Percentiles rank a stretch among this genome's conserved stretches.
These are phyloP conservation scores for Alternaria incomplexa DNA, from an alignment of 2,329 filamentous ascomycete genomes.

Conservation along the genomic window DNA sequence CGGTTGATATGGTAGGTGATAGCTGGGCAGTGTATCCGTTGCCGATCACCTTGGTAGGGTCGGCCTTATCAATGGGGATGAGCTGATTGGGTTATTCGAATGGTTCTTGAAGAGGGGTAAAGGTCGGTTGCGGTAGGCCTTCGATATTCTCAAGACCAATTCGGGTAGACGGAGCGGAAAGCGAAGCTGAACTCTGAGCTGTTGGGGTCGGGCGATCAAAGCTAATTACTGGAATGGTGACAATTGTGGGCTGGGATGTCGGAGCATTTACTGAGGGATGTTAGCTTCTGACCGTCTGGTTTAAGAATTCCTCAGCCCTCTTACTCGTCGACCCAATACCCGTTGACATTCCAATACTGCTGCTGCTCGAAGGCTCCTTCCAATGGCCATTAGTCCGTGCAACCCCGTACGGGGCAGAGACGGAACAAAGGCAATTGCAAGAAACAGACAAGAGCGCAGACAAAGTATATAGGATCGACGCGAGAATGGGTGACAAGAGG, in stretches of 20 bases:
- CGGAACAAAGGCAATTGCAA: conserved; percentile 20
- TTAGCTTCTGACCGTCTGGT: neutral
- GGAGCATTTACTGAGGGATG: neutral
- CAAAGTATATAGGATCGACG: conserved; percentile 25
- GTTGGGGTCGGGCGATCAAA: neutral
- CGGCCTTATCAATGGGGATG: conserved; percentile 41
- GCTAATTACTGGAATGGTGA: conserved; percentile 5
- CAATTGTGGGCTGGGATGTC: conserved; percentile 20
- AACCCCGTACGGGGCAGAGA: conserved; percentile 22
- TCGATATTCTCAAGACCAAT: conserved; percentile 1
- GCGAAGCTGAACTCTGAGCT: neutral
- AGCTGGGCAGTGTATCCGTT: conserved; percentile 50
- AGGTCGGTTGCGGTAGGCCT: neutral
- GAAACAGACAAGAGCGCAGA: conserved; percentile 10
- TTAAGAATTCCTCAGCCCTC: neutral
- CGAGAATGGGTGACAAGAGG: conserved; percentile 15
- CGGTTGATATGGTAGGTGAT: conserved; percentile 44
- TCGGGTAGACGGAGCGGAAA: neutral
- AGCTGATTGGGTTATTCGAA: conserved; percentile 50
- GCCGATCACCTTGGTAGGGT: conserved; percentile 50
- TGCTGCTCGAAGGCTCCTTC: conserved; percentile 19
- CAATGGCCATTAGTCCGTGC: conserved; percentile 35
- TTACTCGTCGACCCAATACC: conserved; percentile 17
- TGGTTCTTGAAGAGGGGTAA: conserved; percentile 4
- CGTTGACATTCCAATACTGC: conserved; percentile 16